A percentile compares a stretch with the other conserved stretches of the same genome.
These are phyloP conservation scores for Camellia japonica DNA, from an alignment of 148 eudicot genomes.

Conservation along the genomic window DNA sequence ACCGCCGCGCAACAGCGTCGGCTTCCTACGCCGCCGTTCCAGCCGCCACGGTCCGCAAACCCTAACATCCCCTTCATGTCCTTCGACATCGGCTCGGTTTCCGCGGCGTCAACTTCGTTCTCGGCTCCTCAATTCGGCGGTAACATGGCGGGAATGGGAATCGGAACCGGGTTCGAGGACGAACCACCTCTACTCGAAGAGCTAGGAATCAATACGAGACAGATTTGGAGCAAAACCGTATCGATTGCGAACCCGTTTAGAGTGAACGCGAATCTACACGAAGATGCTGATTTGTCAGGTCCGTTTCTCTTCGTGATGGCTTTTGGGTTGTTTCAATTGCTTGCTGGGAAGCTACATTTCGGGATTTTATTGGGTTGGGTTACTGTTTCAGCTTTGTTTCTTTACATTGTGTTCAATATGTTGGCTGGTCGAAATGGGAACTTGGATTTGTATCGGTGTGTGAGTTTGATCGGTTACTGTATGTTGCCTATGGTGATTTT, in stretches of 20 bases:
- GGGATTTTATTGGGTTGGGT: slow-evolving; percentile 81
- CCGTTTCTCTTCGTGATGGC: slow-evolving; percentile 61
- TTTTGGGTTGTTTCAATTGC: slow-evolving; percentile 65
- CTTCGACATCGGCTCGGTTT: slow-evolving; percentile 44
- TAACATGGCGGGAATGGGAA: slow-evolving; percentile 20
- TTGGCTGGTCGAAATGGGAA: slow-evolving; percentile 72
- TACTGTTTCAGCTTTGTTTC: slow-evolving; percentile 52
- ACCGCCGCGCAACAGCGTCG: slow-evolving; percentile 44
- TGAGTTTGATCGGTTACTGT: slow-evolving; percentile 62
- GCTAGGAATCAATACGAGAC: slow-evolving; percentile 59
- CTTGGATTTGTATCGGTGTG: slow-evolving; percentile 61
- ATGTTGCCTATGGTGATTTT: slow-evolving; percentile 64
- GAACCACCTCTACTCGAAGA: slow-evolving; percentile 69
- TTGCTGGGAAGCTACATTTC: slow-evolving; percentile 69
- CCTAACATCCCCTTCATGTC: slow-evolving; percentile 63
- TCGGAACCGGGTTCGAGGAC: slow-evolving; percentile 43
- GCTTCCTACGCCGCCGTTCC: slow-evolving; percentile 49
- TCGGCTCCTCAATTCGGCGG: slow-evolving; percentile 36
- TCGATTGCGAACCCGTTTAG: slow-evolving; percentile 53
- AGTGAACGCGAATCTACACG: slow-evolving; percentile 44
- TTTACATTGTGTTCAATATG: slow-evolving; percentile 67
- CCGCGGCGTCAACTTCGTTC: slow-evolving; percentile 41
- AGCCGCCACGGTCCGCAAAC: slow-evolving; percentile 41
- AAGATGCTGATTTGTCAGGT: slow-evolving; percentile 68
- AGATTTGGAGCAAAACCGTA: slow-evolving; percentile 46